phyloP scores from a whole-genome alignment of 208 protist species.

The Novymonas esmeraldas region DNA sequence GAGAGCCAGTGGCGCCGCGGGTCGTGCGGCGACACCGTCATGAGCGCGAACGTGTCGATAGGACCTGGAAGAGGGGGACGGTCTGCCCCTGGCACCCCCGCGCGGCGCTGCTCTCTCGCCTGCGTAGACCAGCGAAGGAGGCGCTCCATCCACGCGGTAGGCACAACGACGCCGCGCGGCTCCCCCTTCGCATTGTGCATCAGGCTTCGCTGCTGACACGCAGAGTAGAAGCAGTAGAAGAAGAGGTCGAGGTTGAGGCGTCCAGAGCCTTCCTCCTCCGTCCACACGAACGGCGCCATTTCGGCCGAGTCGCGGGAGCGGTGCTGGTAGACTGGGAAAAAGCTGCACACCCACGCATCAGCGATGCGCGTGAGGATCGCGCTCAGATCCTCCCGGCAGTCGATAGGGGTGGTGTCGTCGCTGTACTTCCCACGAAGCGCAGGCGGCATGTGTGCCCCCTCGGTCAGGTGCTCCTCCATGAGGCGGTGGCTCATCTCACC shows the following conservation, averaged over 20 bases:
- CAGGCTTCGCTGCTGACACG: constrained; percentile 46
- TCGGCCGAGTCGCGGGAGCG: constrained; percentile 21
- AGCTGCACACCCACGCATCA: constrained; percentile 53
- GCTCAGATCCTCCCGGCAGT: constrained; percentile 20
- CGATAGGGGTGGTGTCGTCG: constrained; percentile 9
- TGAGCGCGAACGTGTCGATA: constrained; percentile 62
- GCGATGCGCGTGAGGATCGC: constrained; percentile 26
- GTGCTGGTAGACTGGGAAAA: constrained; percentile 46
- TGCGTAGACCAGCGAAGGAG: constrained; percentile 41
- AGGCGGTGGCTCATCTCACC: constrained; percentile 34
- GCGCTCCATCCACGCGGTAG: constrained; percentile 57
- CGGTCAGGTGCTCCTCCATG: constrained; percentile 32
- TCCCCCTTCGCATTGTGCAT: constrained; percentile 40
- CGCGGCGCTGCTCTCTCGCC: constrained; percentile 14
- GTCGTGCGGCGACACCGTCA: constrained; percentile 36
- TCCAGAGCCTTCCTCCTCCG: constrained; percentile 18
- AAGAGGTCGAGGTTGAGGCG: constrained; percentile 38
- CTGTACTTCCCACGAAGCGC: constrained; percentile 32
- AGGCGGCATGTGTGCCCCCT: constrained; percentile 22
- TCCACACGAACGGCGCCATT: constrained; percentile 45
- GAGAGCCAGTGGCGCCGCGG: constrained; percentile 53
- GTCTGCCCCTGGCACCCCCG: constrained; percentile 1
- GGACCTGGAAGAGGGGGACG: constrained; percentile 50
- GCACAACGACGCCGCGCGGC: constrained; percentile 55
- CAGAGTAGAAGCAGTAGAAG: constrained; percentile 61